phyloP scores from a whole-genome alignment of 441 rosid species.

The Pelargonium citronellum region DNA sequence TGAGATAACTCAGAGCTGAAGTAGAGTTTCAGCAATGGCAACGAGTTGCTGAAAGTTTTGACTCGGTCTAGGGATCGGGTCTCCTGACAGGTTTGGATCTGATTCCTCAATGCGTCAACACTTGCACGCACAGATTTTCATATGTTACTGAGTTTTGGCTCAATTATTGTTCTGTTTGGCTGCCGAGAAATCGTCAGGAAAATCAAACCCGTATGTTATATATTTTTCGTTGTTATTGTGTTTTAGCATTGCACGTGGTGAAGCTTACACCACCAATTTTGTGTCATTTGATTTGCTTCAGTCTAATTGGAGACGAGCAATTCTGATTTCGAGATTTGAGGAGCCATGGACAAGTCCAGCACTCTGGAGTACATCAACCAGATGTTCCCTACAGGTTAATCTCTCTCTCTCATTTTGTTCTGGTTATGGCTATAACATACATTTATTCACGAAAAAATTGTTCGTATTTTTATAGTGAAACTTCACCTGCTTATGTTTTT shows the following conservation, averaged over 20 bases:
- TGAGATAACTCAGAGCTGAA: no score
- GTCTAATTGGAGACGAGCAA: neutral
- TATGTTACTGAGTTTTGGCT: neutral
- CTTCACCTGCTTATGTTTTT: no score
- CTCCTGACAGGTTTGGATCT: neutral
- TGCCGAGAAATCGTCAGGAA: neutral
- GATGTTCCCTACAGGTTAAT: slow-evolving; percentile 94
- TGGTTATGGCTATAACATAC: neutral
- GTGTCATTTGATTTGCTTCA: neutral
- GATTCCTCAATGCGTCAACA: slow-evolving; percentile 5
- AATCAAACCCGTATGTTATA: neutral
- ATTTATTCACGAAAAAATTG: neutral
- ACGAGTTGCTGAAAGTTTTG: no score
- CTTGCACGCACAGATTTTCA: neutral
- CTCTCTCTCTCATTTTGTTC: neutral
- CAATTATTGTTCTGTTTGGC: neutral
- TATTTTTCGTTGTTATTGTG: neutral
- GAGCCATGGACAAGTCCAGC: slow-evolving; percentile 82
- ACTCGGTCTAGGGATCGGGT: no score
- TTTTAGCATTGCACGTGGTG: neutral
- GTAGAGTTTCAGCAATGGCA: no score
- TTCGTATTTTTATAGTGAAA: neutral
- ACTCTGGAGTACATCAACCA: slow-evolving; percentile 94
- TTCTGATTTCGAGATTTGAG: slow-evolving; percentile 2
- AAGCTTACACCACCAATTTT: neutral